Evolutionary conservation across 345 rosid genomes (phyloP).

Genomic region (Raphanus raphanistrum): DNA sequence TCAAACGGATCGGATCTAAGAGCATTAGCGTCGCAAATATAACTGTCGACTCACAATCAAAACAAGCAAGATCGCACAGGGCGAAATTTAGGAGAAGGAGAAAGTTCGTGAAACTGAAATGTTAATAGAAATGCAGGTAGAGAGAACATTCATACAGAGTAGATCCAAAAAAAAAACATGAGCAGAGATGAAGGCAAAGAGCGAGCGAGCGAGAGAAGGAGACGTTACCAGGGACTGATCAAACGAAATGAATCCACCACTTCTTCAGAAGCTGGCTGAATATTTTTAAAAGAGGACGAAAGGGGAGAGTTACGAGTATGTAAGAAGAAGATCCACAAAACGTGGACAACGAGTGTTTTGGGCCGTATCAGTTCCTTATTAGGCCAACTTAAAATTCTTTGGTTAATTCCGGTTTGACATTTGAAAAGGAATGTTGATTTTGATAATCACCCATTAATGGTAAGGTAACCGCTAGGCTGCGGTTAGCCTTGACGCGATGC

Average conservation of each 20-base stretch:
- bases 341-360: background rate
- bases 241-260: conserved; percentile 16
- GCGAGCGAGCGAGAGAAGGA: background rate
- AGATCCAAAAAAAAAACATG: background rate
- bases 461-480: background rate
- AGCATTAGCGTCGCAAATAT: too few species aligned
- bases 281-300: background rate
- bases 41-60: conserved; percentile 19
- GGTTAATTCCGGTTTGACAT: conserved; percentile 30
- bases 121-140: conserved; percentile 8
- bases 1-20: conserved; percentile 41
- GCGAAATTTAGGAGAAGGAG: conserved; percentile 1
- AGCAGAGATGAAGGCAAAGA: background rate
- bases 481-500: background rate
- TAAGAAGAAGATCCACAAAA: conserved; percentile 1
- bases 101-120: background rate
- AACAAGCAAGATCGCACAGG: conserved; percentile 14
- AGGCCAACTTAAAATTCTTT: background rate
- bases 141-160: background rate
- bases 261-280: conserved; percentile 19
- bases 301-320: conserved; percentile 9
- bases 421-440: conserved; percentile 4
- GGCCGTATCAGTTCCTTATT: conserved; percentile 19
- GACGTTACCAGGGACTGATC: conserved; percentile 33
- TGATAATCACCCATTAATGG: background rate